These are phyloP conservation scores for Crithidia expoeki DNA, from an alignment of 208 protist species.

Conservation along the genomic window DNA sequence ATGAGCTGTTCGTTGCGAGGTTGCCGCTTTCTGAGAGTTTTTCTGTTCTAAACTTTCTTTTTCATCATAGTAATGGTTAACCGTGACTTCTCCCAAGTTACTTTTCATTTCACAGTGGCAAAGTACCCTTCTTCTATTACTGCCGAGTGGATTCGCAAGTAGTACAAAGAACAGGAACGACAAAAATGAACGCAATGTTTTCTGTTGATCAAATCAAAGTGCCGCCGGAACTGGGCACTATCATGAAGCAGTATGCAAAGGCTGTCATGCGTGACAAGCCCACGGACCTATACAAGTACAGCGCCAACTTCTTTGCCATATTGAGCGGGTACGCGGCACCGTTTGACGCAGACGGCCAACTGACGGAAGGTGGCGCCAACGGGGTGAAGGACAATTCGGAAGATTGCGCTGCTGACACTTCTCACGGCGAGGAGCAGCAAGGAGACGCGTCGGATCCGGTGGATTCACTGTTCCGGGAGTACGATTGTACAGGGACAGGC, in stretches of 20 bases:
- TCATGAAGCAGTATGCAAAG: conserved; percentile 94
- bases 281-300: conserved; percentile 90
- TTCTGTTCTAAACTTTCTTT: too few relatives aligned
- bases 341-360: conserved; percentile 82
- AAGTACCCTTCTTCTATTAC: too few relatives aligned
- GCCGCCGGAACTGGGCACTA: conserved; percentile 86
- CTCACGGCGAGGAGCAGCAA: conserved; percentile 4
- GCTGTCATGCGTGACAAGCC: conserved; percentile 86
- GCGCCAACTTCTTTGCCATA: conserved; percentile 93
- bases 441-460: conserved; percentile 45
- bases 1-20: too few relatives aligned
- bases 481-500: conserved; percentile 55
- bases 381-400: background rate
- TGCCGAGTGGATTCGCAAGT: too few relatives aligned
- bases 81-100: too few relatives aligned
- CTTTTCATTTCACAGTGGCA: too few relatives aligned
- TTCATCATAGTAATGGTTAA: too few relatives aligned
- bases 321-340: conserved; percentile 69
- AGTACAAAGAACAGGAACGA: too few relatives aligned
- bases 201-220: conserved; percentile 90
- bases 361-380: conserved; percentile 39
- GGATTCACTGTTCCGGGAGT: conserved; percentile 59
- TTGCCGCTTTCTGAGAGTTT: too few relatives aligned
- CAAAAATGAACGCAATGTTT: conserved; percentile 88
- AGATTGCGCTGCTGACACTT: background rate